Conservation (phyloP, 1,284 basidiomycete species). For the Rhodotorula sp. region DNA sequence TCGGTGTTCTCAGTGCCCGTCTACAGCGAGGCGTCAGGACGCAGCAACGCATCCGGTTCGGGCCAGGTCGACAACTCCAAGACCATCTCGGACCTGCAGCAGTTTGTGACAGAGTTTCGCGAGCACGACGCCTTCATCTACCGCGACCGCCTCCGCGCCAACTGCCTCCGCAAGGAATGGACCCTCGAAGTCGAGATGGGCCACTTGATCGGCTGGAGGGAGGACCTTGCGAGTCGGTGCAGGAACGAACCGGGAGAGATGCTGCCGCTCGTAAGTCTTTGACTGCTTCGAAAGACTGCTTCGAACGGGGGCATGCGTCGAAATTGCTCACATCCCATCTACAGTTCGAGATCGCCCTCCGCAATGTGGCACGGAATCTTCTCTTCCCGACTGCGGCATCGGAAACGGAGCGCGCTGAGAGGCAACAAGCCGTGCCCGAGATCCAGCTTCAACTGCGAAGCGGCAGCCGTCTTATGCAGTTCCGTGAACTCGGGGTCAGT, state of each 20-base stretch:
- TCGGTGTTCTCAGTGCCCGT: constrained; percentile 42
- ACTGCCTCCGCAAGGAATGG: constrained; percentile 84
- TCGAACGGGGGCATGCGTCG: neutral
- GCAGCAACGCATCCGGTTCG: constrained; percentile 12
- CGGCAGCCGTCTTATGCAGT: constrained; percentile 86
- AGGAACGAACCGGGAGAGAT: constrained; percentile 87
- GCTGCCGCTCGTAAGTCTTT: constrained; percentile 71
- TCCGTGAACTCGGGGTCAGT: constrained; percentile 77
- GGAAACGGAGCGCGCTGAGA: constrained; percentile 36
- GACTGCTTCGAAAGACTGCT: neutral
- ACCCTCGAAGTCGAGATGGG: constrained; percentile 88
- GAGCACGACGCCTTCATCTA: constrained; percentile 30
- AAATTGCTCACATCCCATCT: too few species aligned
- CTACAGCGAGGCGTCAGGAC: constrained; percentile 26
- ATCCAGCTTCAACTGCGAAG: constrained; percentile 87
- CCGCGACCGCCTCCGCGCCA: constrained; percentile 86
- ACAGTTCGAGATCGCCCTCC: constrained; percentile 84
- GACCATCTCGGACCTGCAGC: constrained; percentile 71
- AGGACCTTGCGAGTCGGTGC: constrained; percentile 85
- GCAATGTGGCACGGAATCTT: constrained; percentile 74
- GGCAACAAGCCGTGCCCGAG: constrained; percentile 67
- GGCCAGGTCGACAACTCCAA: constrained; percentile 50
- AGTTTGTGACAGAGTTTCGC: constrained; percentile 76
- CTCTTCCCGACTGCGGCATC: constrained; percentile 53
- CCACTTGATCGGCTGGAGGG: constrained; percentile 86